phyloP scores from a whole-genome alignment of 306 rosid species.

The peach (Prunus persica) region DNA sequence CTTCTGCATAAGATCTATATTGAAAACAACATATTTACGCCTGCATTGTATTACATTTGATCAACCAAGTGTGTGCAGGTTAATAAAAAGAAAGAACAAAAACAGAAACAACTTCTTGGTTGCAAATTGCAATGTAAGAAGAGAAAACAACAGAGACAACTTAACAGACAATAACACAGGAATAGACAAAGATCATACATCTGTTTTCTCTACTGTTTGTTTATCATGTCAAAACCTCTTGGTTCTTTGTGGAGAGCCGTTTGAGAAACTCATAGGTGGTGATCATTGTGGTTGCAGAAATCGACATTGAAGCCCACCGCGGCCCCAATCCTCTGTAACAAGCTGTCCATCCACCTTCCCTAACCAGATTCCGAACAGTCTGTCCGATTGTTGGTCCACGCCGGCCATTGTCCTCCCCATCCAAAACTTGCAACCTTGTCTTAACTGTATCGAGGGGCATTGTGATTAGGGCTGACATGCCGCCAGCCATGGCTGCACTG shows the following conservation, averaged over 20 bases:
- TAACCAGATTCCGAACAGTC: slow-evolving; percentile 69
- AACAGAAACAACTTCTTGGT: slow-evolving; percentile 7
- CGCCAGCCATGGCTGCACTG: slow-evolving; percentile 92
- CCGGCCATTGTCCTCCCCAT: slow-evolving; percentile 78
- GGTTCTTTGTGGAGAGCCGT: slow-evolving; percentile 72
- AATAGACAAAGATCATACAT: slow-evolving; percentile 15
- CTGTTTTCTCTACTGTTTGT: slow-evolving; percentile 5
- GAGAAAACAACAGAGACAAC: slow-evolving; percentile 7
- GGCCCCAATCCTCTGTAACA: slow-evolving; percentile 92
- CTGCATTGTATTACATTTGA: slow-evolving; percentile 1
- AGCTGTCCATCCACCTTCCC: slow-evolving; percentile 88
- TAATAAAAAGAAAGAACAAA: background rate
- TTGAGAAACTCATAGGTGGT: slow-evolving; percentile 89
- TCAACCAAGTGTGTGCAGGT: slow-evolving; percentile 1
- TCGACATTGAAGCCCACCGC: slow-evolving; percentile 82
- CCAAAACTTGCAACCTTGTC: slow-evolving; percentile 82
- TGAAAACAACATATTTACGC: background rate
- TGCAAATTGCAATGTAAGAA: slow-evolving; percentile 33
- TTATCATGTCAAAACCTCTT: slow-evolving; percentile 51
- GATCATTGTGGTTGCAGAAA: slow-evolving; percentile 95
- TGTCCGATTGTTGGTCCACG: slow-evolving; percentile 65
- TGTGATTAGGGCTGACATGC: slow-evolving; percentile 78
- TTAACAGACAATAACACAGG: slow-evolving; percentile 14
- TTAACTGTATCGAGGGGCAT: slow-evolving; percentile 89
- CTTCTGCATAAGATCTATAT: background rate